These are phyloP conservation scores for Acacia crassicarpa DNA, from an alignment of 306 rosid species.

Conservation along the genomic window DNA sequence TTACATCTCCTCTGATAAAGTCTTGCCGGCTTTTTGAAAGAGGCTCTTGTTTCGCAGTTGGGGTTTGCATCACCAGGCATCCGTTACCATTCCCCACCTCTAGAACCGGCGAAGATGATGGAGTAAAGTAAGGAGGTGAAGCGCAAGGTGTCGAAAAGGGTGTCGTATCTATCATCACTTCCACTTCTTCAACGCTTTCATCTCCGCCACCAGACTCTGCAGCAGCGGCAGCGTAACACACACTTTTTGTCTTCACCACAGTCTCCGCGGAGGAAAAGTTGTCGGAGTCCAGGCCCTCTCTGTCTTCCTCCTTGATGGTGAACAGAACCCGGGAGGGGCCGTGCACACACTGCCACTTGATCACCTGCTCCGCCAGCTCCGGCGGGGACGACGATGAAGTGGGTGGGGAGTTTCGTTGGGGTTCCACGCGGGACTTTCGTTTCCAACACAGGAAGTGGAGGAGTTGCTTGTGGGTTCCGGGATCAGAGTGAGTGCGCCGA, in stretches of 20 bases:
- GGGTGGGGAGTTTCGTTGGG: slow-evolving; percentile 33
- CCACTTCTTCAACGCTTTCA: slow-evolving; percentile 6
- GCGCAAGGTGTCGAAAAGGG: slow-evolving; percentile 52
- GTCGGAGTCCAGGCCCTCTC: slow-evolving; percentile 44
- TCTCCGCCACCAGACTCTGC: not conserved
- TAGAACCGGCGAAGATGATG: slow-evolving; percentile 39
- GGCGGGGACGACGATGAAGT: slow-evolving; percentile 20
- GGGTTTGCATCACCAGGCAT: not conserved
- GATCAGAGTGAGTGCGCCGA: not conserved
- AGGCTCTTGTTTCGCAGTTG: not conserved
- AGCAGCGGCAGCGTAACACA: not conserved
- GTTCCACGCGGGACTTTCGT: slow-evolving; percentile 37
- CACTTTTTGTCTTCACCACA: slow-evolving; percentile 9
- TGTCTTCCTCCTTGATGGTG: slow-evolving; percentile 55
- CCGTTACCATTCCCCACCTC: slow-evolving; percentile 1
- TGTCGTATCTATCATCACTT: slow-evolving; percentile 36
- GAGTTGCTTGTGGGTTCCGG: not conserved
- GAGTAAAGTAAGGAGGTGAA: slow-evolving; percentile 47
- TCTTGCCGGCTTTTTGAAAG: not conserved
- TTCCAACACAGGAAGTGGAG: not conserved
- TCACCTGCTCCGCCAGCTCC: slow-evolving; percentile 36
- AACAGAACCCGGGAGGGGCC: slow-evolving; percentile 42
- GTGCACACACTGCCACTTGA: slow-evolving; percentile 36
- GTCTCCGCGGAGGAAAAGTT: slow-evolving; percentile 19
- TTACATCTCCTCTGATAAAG: not conserved